Percentiles rank a stretch among this genome's conserved stretches.
Evolutionary conservation across 2,329 filamentous ascomycete genomes (phyloP).

Genomic region (Orbilia ellipsospora): DNA sequence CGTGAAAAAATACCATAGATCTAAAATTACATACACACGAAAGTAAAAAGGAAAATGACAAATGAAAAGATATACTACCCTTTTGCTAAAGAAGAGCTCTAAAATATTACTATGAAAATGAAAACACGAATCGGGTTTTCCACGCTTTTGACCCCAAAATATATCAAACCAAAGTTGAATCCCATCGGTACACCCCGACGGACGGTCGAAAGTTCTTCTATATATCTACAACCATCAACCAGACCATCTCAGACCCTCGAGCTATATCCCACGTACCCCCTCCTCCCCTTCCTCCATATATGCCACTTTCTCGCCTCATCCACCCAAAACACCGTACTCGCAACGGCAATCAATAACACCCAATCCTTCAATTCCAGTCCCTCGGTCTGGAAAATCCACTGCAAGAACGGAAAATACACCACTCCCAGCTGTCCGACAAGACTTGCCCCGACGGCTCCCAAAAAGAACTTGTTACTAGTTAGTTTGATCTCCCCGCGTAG

Average conservation of each 20-base stretch:
- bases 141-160: too few relatives aligned
- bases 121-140: not conserved
- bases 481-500: constrained; percentile 85
- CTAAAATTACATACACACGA: constrained; percentile 5
- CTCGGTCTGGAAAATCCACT: constrained; percentile 96
- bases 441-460: constrained; percentile 89
- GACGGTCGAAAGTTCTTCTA: too few relatives aligned
- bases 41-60: not conserved
- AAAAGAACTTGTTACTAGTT: constrained; percentile 91
- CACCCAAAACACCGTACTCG: constrained; percentile 93
- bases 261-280: constrained; percentile 72
- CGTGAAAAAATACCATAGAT: not conserved
- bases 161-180: too few relatives aligned
- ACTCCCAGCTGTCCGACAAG: constrained; percentile 87
- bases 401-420: constrained; percentile 92
- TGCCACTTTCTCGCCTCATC: constrained; percentile 89
- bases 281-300: constrained; percentile 65
- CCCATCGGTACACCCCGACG: too few relatives aligned
- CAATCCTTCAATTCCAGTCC: constrained; percentile 80
- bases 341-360: constrained; percentile 75
- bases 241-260: constrained; percentile 69
- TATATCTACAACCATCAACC: too few relatives aligned
- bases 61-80: not conserved
- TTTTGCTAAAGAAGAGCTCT: not conserved
- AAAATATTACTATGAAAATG: not conserved